Evolutionary conservation across 2,329 filamentous ascomycete genomes (phyloP).

Genomic region (Colletotrichum cereale): DNA sequence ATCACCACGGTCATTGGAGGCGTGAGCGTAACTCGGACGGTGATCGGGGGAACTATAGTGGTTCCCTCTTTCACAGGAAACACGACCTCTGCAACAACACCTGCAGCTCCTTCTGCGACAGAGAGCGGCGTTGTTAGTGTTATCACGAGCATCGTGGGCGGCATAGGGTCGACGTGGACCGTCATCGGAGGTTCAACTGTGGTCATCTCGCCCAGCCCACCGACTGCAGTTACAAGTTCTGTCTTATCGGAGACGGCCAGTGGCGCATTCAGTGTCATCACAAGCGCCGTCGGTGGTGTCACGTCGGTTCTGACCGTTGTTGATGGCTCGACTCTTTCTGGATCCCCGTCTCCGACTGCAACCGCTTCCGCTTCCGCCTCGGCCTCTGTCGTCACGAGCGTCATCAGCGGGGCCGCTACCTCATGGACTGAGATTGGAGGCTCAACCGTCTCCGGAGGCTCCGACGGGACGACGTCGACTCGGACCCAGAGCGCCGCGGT

Average conservation of each 20-base stretch:
- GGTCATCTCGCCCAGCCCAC: background rate
- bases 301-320: background rate
- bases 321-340: background rate
- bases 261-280: conserved; percentile 1
- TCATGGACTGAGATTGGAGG: background rate
- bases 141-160: background rate
- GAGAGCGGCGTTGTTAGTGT: background rate
- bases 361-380: background rate
- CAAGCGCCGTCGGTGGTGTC: conserved; percentile 1
- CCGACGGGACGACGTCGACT: background rate
- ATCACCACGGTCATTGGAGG: background rate
- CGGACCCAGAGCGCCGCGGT: background rate
- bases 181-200: background rate
- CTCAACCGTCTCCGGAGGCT: background rate
- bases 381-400: conserved; percentile 2
- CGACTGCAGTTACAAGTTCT: background rate
- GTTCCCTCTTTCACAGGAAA: background rate
- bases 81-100: background rate
- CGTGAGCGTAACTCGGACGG: background rate
- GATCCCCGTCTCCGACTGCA: background rate
- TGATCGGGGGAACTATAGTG: background rate
- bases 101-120: background rate
- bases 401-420: background rate
- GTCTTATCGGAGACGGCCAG: background rate
- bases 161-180: background rate